Evolutionary conservation across 2,329 filamentous ascomycete species (phyloP).

Genomic region (Fusarium phyllophilum): DNA sequence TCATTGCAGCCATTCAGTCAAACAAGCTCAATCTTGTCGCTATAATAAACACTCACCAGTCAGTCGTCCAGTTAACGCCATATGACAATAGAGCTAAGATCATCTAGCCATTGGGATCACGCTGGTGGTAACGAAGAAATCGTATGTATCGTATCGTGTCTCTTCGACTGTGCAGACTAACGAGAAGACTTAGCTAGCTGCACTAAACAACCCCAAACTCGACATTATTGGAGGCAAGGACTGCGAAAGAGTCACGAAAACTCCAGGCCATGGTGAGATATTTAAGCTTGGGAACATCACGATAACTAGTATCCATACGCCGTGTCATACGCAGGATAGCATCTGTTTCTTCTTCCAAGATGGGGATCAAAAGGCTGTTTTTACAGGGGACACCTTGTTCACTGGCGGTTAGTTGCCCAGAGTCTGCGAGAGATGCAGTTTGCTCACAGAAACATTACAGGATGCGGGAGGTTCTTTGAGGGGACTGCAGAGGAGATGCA

Average conservation of each 20-base stretch:
- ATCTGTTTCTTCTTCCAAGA: not conserved
- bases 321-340: not conserved
- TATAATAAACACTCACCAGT: not conserved
- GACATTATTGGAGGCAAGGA: not conserved
- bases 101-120: not conserved
- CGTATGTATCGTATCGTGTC: not conserved
- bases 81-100: rapidly evolving
- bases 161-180: not conserved
- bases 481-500: not conserved
- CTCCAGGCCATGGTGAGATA: not conserved
- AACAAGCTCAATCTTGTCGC: not conserved
- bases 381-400: not conserved
- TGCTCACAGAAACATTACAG: not conserved
- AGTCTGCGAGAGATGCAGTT: rapidly evolving
- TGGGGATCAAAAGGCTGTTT: not conserved
- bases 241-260: not conserved
- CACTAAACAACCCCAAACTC: not conserved
- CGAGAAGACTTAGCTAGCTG: not conserved
- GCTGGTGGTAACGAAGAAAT: not conserved
- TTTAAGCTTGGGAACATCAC: not conserved
- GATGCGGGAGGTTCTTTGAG: not conserved
- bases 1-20: not conserved
- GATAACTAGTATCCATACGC: not conserved
- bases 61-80: not conserved
- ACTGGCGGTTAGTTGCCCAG: not conserved